Base-by-base conservation (phyloP, 2,329 filamentous ascomycete genomes). In the Neofusicoccum sp. region DNA sequence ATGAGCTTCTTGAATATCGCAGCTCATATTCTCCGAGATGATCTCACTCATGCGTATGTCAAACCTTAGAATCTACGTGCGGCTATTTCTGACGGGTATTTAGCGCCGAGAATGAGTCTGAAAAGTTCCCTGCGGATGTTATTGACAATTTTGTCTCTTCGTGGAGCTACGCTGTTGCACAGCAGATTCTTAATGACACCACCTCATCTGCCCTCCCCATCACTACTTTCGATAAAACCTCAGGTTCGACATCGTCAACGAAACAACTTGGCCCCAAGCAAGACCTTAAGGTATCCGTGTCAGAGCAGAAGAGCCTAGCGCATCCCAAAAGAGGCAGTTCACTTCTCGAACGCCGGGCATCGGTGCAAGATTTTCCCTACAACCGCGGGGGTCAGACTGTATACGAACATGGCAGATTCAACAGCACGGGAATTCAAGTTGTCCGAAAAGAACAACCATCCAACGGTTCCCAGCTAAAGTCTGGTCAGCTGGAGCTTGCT, bases 1-100 rank as follows among this genome's bases (percentile, higher is more conserved):
- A 82, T 95, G 8, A 88, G 90, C 63, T 98, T 97, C 67, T 89
- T 98, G 38, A 89, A 90, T 1, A 85, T 88, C 40, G 87, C 91
- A 38, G 89, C 91, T 3, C 86, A 90, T 58, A 86, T 92, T 24
- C 86, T 98, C 77, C 85, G 92, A 57, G 83, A 86, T 59, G 95
- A 98, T 69, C 79, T 98, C 2, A 76, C 86, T 48, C 80, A 83
- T n/a, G 86, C 88, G 36, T 79, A 26, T 59, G 72, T 76, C 12
- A 72, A 79, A 3, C 16, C 16, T n/a, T 4, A 4, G 12, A 4
- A 5, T 40, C 11, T 11, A 2, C 16, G 6, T 8, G 43, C 36
- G 3, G 44, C 53, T 45, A 7, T 20, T 11, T 51, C 65, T 74
- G 58, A 75, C 63, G 48, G 33, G 9, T 58, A 6, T 53, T 24